A percentile compares a stretch with the other conserved stretches of the same genome.
Evolutionary conservation across 768 basidiomycete species (phyloP).

Genomic region (Phaeolepiota aurea): DNA sequence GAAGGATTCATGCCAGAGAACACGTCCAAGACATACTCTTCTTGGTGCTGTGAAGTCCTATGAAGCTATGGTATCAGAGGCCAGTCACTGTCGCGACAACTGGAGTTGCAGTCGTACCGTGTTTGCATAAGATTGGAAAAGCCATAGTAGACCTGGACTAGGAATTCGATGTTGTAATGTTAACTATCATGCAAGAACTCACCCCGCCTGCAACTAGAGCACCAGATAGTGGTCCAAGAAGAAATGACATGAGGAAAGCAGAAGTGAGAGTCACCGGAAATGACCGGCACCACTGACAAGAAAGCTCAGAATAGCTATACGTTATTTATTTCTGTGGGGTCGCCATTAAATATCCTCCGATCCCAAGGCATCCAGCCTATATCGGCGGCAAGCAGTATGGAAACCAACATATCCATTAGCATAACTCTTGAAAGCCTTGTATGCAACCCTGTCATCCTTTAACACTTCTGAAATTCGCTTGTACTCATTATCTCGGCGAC

Average conservation of each 20-base stretch:
- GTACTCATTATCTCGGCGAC: too few relatives aligned
- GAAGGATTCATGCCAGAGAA: not conserved
- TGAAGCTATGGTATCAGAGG: slow-evolving; percentile 3
- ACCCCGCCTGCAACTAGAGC: slow-evolving; percentile 63
- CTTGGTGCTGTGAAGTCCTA: slow-evolving; percentile 47
- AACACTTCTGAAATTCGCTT: too few relatives aligned
- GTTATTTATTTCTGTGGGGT: too few relatives aligned
- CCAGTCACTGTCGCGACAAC: slow-evolving; percentile 1
- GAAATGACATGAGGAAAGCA: slow-evolving; percentile 50
- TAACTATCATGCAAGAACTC: slow-evolving; percentile 13
- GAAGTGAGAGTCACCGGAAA: too few relatives aligned
- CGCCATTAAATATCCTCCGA: too few relatives aligned
- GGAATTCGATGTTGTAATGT: not conserved
- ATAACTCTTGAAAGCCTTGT: too few relatives aligned
- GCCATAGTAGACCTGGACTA: slow-evolving; percentile 55
- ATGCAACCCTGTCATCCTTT: too few relatives aligned
- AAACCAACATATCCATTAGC: too few relatives aligned
- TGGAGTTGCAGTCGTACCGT: slow-evolving; percentile 23
- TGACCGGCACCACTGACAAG: too few relatives aligned
- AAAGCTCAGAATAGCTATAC: too few relatives aligned
- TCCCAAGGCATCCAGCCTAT: too few relatives aligned
- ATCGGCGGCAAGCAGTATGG: too few relatives aligned
- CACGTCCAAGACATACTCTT: slow-evolving; percentile 37
- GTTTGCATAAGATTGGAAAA: slow-evolving; percentile 59
- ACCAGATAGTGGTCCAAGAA: slow-evolving; percentile 62